Conservation (phyloP, 805 yeast species). For the Candida glaebosa region DNA sequence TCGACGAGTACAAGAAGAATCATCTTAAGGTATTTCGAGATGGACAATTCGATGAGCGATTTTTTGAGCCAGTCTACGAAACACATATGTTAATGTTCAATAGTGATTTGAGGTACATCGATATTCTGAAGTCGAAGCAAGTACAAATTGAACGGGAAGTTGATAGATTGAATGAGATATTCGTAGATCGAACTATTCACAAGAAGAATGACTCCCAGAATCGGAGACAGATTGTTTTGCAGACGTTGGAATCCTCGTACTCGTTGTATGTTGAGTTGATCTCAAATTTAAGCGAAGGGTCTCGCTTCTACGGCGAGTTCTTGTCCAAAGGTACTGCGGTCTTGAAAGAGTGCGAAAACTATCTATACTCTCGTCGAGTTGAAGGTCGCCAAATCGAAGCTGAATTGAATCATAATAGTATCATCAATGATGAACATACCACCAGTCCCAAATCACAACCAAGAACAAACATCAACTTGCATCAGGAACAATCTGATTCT, state of each 20-base stretch:
- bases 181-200: conserved; percentile 17
- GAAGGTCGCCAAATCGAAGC: conserved; percentile 52
- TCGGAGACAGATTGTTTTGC: conserved; percentile 48
- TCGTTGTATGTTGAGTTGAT: conserved; percentile 53
- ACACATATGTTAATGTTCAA: conserved; percentile 46
- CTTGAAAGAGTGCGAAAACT: conserved; percentile 48
- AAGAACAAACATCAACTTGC: background rate
- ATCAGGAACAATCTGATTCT: background rate
- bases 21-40: conserved; percentile 12
- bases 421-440: background rate
- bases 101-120: conserved; percentile 47
- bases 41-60: conserved; percentile 21
- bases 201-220: conserved; percentile 19
- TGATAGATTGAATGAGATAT: conserved; percentile 26
- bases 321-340: conserved; percentile 43
- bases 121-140: conserved; percentile 31
- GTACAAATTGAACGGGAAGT: conserved; percentile 35
- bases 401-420: conserved; percentile 1
- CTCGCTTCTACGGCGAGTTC: conserved; percentile 66
- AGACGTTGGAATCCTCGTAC: conserved; percentile 48
- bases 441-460: background rate
- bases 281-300: conserved; percentile 63
- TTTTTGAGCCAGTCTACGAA: conserved; percentile 37
- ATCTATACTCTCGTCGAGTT: conserved; percentile 46
- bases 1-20: conserved; percentile 40